Evolutionary conservation across 768 basidiomycete genomes (phyloP), one percentile per base, ranked within the genome.

Genomic region (Coprinopsis marcescibilis): DNA sequence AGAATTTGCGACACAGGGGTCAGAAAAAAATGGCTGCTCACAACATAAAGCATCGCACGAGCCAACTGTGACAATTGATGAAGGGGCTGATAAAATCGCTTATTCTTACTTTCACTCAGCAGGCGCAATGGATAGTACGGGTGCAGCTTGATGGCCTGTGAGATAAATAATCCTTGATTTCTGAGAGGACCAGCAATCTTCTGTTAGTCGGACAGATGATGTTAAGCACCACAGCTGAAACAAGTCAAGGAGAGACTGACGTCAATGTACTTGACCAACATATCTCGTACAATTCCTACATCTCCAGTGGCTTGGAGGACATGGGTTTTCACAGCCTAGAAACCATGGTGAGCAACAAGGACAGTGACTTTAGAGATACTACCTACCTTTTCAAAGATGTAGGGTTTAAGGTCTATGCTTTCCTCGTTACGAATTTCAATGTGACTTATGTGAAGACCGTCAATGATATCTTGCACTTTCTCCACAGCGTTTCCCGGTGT

Each of bases 371-470:
- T 8, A 8, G 1, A n/a, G 12, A 24, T 13, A 25, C 12, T 4
- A 34, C 60, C 29, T 23, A 83, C 90, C 76, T 98, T 99, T 54
- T 88, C 79, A 58, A 92, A 84, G 55, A 95, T 77, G 59, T 95
- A 99, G 27, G 76, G 75, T 53, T 78, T 77, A 27, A 98, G 71
- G 66, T 98, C 96, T 20, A 93, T 64, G 56, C 91, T 92, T 47
- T 83, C 75, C 58, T 97, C 96, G 58, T 95, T 82, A 43, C 96
- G 78, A 52, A 98, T 89, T 59, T 98, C 95, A 48, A 99, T 94
- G 48, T 82, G 80, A 55, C 92, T 92, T 46, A 99, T 93, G 58
- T 98, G 96, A 10, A 99, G 68, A 14, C 84, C 82, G 60, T 98
- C 91, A n/a, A 98, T 79, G 27, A 99, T 80, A 4, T 66, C 70